Base-by-base conservation (phyloP, 805 yeast genomes). In the Candida ficus region DNA sequence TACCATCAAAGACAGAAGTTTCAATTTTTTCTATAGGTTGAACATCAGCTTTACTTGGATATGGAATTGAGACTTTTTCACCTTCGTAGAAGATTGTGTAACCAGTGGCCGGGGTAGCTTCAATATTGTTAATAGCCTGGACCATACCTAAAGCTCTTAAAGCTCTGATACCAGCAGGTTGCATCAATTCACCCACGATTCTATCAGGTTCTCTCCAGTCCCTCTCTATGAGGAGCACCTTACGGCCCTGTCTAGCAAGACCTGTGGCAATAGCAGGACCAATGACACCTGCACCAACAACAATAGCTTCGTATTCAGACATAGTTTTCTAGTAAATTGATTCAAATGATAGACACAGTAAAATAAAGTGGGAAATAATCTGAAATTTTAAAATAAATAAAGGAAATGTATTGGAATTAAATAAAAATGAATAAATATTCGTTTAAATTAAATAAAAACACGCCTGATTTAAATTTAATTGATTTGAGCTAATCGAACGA, bases 231-330 rank as follows among this genome's bases (percentile, higher is more conserved):
- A 71, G 62, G 11, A 79, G 60, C 7, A 93, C 97, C 38, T 73
- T 72, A 50, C 95, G 73, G 25, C 98, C 98, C 56, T 86, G 95
- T 52, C 91, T 74, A 1, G 96, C 98, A 41, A 93, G 66, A 4
- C 85, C 89, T 1, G 89, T 83, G 33, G 97, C 97, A 16, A 91
- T 71, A 41, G 91, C 81, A 2, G 99, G 96, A 1, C 99, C 99
- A 19, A 88, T 82, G 17, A 91, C 95, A 41, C 99, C 99, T n/a
- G 98, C 97, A n/a, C 99, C 99, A 29, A 93, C 79, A 20, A 93
- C 83, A 31, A 91, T 80, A 37, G 82, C 91, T 57, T 93, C 99
- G 63, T 77, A 88, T 22, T 44, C 37, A 14, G 41, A 18, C 44
- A 41, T 41, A n/a, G n/a, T 14, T 29, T 16, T 18, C 19, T 33